phyloP scores from a whole-genome alignment of 1,139 yeast genomes.

The Diutina siamensis region DNA sequence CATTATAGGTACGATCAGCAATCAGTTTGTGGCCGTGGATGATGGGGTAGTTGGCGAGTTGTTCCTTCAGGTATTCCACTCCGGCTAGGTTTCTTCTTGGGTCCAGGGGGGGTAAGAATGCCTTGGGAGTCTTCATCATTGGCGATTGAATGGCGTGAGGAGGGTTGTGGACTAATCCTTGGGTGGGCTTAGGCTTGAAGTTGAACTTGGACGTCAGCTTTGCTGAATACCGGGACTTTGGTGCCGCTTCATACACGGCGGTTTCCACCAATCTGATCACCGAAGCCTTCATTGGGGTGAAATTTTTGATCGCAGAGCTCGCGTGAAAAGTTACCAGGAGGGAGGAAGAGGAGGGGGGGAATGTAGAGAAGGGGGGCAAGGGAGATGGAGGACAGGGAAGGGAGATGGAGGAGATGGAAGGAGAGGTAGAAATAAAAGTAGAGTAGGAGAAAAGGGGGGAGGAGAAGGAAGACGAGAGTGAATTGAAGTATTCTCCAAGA shows the following conservation, averaged over 20 bases:
- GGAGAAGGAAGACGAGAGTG: no score
- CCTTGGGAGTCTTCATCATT: conserved; percentile 4
- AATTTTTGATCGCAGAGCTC: conserved; percentile 1
- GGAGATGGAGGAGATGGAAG: no score
- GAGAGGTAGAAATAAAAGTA: no score
- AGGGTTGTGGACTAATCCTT: conserved; percentile 30
- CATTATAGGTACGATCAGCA: not conserved
- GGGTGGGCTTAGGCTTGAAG: conserved; percentile 29
- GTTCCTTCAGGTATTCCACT: not conserved
- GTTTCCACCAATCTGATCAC: conserved; percentile 4
- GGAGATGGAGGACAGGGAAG: no score
- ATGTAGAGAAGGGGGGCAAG: no score
- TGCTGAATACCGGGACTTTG: not conserved
- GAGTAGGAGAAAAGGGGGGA: no score
- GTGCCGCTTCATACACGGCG: conserved; percentile 2
- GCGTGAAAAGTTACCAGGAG: not conserved
- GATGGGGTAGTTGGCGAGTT: conserved; percentile 1
- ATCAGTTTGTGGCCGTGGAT: not conserved
- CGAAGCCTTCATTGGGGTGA: conserved; percentile 1
- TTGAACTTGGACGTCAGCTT: conserved; percentile 15
- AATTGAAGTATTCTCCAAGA: no score
- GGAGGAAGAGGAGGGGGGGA: not conserved
- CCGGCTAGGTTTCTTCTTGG: conserved; percentile 4
- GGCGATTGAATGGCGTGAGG: conserved; percentile 12
- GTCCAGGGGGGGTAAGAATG: conserved; percentile 1